Conservation (phyloP, 176 grass and related monocot genomes). For the Phoenix dactylifera region DNA sequence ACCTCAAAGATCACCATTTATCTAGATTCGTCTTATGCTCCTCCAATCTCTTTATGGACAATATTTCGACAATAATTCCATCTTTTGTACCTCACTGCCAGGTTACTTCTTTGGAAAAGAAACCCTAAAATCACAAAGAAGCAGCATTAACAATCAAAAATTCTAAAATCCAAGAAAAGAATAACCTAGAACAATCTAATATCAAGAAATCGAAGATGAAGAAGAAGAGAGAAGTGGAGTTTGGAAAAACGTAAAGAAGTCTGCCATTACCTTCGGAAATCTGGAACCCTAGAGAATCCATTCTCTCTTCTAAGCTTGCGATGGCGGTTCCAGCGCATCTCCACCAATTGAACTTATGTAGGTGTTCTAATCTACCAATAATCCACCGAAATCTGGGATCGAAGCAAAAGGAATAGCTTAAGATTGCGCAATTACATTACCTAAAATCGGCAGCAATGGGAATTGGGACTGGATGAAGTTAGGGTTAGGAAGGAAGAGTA, state of each 20-base stretch:
- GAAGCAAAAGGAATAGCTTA: too few species aligned
- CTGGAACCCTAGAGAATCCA: slow-evolving; percentile 44
- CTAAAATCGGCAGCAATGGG: neutral
- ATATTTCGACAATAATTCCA: too few species aligned
- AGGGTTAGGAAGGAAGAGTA: slow-evolving; percentile 3
- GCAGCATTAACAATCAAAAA: too few species aligned
- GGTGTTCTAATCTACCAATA: neutral
- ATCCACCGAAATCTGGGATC: neutral
- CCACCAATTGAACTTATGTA: neutral
- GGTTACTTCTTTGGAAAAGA: too few species aligned
- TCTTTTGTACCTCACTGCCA: too few species aligned
- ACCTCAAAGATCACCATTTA: too few species aligned
- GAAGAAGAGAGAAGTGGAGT: slow-evolving; percentile 23
- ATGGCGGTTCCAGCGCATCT: slow-evolving; percentile 44
- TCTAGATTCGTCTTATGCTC: too few species aligned
- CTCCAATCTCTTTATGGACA: too few species aligned
- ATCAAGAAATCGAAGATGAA: too few species aligned
- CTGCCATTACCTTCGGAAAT: slow-evolving; percentile 70
- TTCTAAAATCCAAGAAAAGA: too few species aligned
- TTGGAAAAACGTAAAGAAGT: slow-evolving; percentile 54
- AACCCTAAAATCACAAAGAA: too few species aligned
- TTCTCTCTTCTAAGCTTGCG: slow-evolving; percentile 50
- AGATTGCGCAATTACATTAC: neutral
- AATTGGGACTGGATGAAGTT: neutral
- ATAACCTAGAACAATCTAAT: too few species aligned